phyloP scores from a whole-genome alignment of 768 basidiomycete genomes.

The Gloeophyllum trabeum region DNA sequence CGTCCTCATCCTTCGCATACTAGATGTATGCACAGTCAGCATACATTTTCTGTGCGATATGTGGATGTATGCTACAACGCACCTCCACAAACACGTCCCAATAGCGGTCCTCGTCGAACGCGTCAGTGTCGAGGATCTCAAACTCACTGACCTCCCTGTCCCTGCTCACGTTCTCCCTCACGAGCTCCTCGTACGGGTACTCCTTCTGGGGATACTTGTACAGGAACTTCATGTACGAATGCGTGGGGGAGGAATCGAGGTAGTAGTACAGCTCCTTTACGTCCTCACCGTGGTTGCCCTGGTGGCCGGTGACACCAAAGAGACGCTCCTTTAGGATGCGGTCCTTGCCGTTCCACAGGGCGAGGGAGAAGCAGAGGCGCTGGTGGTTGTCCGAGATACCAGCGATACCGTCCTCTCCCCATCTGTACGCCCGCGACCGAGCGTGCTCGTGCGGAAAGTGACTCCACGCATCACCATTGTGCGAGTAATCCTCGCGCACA shows the following conservation, averaged over 20 bases:
- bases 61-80: constrained; percentile 61
- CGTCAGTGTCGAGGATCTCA: constrained; percentile 88
- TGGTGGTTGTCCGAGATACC: constrained; percentile 98
- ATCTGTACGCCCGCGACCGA: constrained; percentile 89
- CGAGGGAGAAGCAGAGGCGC: constrained; percentile 81
- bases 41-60: constrained; percentile 88
- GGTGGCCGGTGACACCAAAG: constrained; percentile 92
- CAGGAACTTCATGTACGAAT: constrained; percentile 99
- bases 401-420: constrained; percentile 98
- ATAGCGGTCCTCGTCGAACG: constrained; percentile 86
- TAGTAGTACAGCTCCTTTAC: constrained; percentile 99
- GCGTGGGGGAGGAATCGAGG: constrained; percentile 95
- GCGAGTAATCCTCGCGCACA: constrained; percentile 97
- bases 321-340: constrained; percentile 93
- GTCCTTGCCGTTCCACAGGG: constrained; percentile 92
- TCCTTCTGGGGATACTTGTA: constrained; percentile 96
- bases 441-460: constrained; percentile 94
- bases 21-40: constrained; percentile 81
- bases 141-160: constrained; percentile 82
- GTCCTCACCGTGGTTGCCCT: constrained; percentile 99
- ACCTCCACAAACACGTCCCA: constrained; percentile 99
- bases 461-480: constrained; percentile 90
- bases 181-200: constrained; percentile 92
- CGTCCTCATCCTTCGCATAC: constrained; percentile 97
- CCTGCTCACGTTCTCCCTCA: constrained; percentile 73